Percentiles rank a stretch among this genome's conserved stretches.
Conservation (phyloP, 2,329 filamentous ascomycete genomes). For the Stachybotrys chlorohalonatus region DNA sequence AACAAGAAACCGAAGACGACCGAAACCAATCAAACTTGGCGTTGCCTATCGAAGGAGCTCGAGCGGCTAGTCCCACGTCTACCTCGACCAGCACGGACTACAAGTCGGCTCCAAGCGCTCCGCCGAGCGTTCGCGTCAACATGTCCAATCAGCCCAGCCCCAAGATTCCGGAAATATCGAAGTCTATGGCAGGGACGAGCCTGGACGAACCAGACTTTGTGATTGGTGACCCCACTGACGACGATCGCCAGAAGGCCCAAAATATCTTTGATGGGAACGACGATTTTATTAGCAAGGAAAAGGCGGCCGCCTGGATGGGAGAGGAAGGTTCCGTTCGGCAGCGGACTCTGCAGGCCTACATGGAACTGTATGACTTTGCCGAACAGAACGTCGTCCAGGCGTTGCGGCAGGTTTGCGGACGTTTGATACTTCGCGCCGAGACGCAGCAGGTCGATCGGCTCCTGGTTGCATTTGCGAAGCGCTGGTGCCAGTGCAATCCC, state of each 20-base stretch:
- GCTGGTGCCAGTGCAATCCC: slow-evolving; percentile 91
- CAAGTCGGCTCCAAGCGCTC: slow-evolving; percentile 31
- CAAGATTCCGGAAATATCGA: slow-evolving; percentile 20
- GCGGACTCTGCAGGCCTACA: slow-evolving; percentile 64
- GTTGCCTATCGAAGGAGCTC: slow-evolving; percentile 31
- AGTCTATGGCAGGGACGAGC: slow-evolving; percentile 27
- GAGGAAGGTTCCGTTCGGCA: slow-evolving; percentile 56
- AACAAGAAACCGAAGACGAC: slow-evolving; percentile 24
- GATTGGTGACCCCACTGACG: slow-evolving; percentile 50
- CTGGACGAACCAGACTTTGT: slow-evolving; percentile 51
- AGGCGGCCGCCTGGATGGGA: slow-evolving; percentile 82
- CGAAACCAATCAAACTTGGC: slow-evolving; percentile 24
- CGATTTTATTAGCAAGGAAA: slow-evolving; percentile 67
- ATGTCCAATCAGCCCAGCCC: slow-evolving; percentile 26
- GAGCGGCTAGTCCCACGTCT: slow-evolving; percentile 23
- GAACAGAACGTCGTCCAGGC: slow-evolving; percentile 71
- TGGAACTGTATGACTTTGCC: slow-evolving; percentile 83
- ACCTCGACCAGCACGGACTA: slow-evolving; percentile 28
- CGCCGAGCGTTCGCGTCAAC: slow-evolving; percentile 37
- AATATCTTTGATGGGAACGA: slow-evolving; percentile 81
- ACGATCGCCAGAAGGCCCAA: slow-evolving; percentile 69
- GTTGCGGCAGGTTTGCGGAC: slow-evolving; percentile 71
- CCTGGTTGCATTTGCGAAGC: slow-evolving; percentile 74
- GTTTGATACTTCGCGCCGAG: slow-evolving; percentile 78
- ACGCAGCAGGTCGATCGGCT: slow-evolving; percentile 96